Evolutionary conservation across 2,329 filamentous ascomycete genomes (phyloP).

Genomic region (Parasarocladium wereldwijsianum): DNA sequence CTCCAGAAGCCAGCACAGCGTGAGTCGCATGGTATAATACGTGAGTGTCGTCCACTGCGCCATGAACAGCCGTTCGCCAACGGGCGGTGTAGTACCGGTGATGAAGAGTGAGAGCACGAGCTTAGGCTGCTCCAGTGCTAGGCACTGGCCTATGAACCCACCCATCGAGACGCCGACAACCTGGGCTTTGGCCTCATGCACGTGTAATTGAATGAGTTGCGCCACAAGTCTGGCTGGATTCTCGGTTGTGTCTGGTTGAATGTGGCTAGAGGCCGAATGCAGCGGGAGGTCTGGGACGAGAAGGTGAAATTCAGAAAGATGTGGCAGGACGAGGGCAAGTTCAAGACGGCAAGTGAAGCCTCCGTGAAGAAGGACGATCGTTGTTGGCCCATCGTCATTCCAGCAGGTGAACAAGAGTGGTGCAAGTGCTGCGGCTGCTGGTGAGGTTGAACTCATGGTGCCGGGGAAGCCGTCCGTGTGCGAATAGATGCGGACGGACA

Average conservation of each 20-base stretch:
- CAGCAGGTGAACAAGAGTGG: slow-evolving; percentile 10
- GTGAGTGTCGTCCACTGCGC: slow-evolving; percentile 14
- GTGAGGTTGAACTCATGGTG: too few species aligned
- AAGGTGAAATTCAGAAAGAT: slow-evolving; percentile 22
- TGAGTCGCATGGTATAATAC: slow-evolving; percentile 11
- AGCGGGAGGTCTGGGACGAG: slow-evolving; percentile 22
- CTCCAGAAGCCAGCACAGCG: slow-evolving; percentile 13
- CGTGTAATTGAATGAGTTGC: slow-evolving; percentile 18
- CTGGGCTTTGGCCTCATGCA: slow-evolving; percentile 21
- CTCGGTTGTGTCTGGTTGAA: slow-evolving; percentile 16
- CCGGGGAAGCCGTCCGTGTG: too few species aligned
- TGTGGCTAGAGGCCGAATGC: slow-evolving; percentile 20
- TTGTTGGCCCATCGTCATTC: slow-evolving; percentile 14
- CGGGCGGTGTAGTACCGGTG: slow-evolving; percentile 18
- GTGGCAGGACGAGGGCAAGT: slow-evolving; percentile 17
- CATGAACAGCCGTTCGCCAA: slow-evolving; percentile 11
- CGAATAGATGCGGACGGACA: too few species aligned
- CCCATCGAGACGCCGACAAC: slow-evolving; percentile 25
- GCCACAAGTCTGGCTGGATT: slow-evolving; percentile 18
- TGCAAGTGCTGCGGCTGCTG: too few species aligned
- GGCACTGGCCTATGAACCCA: slow-evolving; percentile 19
- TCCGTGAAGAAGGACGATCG: slow-evolving; percentile 18
- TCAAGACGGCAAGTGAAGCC: slow-evolving; percentile 19
- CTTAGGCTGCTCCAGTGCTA: slow-evolving; percentile 18
- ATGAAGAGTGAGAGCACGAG: slow-evolving; percentile 19